Conservation (phyloP, 192 early-diverging fungal species). For the Gaertneriomyces sp. region DNA sequence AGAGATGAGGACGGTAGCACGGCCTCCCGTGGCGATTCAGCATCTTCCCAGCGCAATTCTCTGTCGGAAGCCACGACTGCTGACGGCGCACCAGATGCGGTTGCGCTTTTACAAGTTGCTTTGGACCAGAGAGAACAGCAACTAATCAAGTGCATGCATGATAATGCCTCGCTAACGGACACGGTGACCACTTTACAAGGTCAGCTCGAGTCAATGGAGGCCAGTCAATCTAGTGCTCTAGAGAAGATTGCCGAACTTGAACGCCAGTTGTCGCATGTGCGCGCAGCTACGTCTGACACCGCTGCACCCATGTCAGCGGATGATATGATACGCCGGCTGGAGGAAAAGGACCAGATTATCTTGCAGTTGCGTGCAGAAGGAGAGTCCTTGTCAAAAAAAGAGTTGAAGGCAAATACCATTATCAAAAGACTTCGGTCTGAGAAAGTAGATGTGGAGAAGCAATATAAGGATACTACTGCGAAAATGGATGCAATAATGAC, state of each 20-base stretch:
- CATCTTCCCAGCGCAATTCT: too few relatives aligned
- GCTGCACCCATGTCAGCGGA: slow-evolving; percentile 9
- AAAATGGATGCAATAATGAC: slow-evolving; percentile 21
- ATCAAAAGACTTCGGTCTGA: slow-evolving; percentile 73
- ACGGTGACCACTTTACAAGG: slow-evolving; percentile 19
- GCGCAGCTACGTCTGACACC: too few relatives aligned
- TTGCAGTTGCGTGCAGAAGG: slow-evolving; percentile 44
- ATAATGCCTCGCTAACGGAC: slow-evolving; percentile 36
- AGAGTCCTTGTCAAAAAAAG: slow-evolving; percentile 73
- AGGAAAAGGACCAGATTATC: slow-evolving; percentile 37
- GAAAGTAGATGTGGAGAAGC: slow-evolving; percentile 58
- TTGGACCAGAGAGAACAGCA: slow-evolving; percentile 41
- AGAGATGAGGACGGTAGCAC: too few relatives aligned
- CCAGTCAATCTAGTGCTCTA: too few relatives aligned
- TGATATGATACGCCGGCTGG: slow-evolving; percentile 25
- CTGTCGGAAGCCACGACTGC: too few relatives aligned
- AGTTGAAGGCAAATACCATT: slow-evolving; percentile 59
- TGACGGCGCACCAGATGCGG: not conserved
- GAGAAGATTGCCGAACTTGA: not conserved
- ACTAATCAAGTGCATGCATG: slow-evolving; percentile 36
- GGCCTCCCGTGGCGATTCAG: too few relatives aligned
- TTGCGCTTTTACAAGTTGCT: slow-evolving; percentile 4
- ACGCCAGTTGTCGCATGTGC: not conserved
- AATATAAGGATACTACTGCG: slow-evolving; percentile 31
- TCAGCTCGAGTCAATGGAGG: slow-evolving; percentile 27